Percentiles rank a stretch among this genome's conserved stretches.
These are phyloP conservation scores for Themeda triandra DNA, from an alignment of 176 grass and related monocot species.

Conservation along the genomic window DNA sequence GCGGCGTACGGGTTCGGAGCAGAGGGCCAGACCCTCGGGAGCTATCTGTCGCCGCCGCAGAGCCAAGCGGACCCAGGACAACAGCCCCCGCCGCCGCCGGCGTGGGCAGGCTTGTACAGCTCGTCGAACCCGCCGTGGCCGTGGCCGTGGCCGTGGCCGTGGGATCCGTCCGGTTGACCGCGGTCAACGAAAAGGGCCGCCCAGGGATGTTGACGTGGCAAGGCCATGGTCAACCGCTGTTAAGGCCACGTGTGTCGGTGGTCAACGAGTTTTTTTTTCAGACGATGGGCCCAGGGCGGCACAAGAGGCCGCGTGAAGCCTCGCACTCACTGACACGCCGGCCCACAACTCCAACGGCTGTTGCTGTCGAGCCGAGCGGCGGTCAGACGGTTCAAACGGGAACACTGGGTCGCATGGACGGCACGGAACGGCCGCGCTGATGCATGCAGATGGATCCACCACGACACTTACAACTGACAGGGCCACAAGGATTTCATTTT, in stretches of 20 bases:
- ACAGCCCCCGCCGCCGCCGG: background rate
- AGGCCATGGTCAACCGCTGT: too few relatives aligned
- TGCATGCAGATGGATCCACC: too few relatives aligned
- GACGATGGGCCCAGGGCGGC: background rate
- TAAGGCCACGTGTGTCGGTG: too few relatives aligned
- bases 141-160: background rate
- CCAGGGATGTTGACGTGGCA: too few relatives aligned
- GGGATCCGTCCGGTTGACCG: slow-evolving; percentile 10
- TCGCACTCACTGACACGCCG: background rate
- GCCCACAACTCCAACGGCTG: background rate
- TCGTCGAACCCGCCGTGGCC: slow-evolving; percentile 15
- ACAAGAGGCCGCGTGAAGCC: background rate
- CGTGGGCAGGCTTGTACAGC: slow-evolving; percentile 20
- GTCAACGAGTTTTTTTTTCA: background rate
- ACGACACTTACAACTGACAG: background rate
- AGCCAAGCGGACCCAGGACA: background rate
- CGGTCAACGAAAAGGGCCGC: background rate
- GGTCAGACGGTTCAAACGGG: background rate
- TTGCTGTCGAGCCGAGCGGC: background rate
- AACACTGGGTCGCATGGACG: background rate
- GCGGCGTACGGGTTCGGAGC: slow-evolving; percentile 11
- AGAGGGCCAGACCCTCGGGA: background rate
- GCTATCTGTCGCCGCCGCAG: background rate
- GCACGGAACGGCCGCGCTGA: background rate
- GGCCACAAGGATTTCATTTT: background rate